phyloP scores from a whole-genome alignment of 2,329 filamentous ascomycete genomes.

The Ascochyta fabae region DNA sequence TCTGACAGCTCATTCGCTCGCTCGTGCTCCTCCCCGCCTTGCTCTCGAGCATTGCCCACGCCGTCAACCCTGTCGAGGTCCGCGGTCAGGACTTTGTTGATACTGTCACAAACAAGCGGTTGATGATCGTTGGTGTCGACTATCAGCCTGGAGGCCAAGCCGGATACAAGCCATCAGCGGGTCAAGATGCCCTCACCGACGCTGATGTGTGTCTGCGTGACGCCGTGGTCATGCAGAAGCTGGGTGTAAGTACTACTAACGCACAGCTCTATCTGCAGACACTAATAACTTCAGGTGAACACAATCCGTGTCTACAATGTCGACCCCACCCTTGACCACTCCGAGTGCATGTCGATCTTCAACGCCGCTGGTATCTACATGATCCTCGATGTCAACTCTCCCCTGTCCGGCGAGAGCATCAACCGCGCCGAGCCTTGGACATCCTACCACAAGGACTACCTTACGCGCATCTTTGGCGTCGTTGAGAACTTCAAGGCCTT shows the following conservation, averaged over 20 bases:
- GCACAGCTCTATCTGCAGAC: not conserved
- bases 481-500: constrained; percentile 72
- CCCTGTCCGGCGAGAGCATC: constrained; percentile 61
- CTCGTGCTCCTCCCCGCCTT: constrained; percentile 37
- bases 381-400: constrained; percentile 70
- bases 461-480: constrained; percentile 65
- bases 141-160: constrained; percentile 68
- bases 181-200: constrained; percentile 64
- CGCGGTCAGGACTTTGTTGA: constrained; percentile 68
- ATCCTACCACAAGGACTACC: constrained; percentile 63
- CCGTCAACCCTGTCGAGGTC: constrained; percentile 64
- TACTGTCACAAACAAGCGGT: constrained; percentile 62
- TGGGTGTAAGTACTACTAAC: constrained; percentile 53
- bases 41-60: constrained; percentile 54
- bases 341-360: constrained; percentile 69
- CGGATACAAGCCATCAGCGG: constrained; percentile 59
- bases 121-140: constrained; percentile 67
- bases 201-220: constrained; percentile 65
- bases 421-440: constrained; percentile 62
- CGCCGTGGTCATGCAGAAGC: constrained; percentile 67
- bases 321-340: constrained; percentile 65
- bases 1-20: constrained; percentile 35
- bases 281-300: constrained; percentile 53
- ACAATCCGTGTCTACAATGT: constrained; percentile 71
- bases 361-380: constrained; percentile 71